Percentiles rank a stretch among this genome's conserved stretches.
Evolutionary conservation across 768 basidiomycete genomes (phyloP).

Genomic region (Mycena maculata): DNA sequence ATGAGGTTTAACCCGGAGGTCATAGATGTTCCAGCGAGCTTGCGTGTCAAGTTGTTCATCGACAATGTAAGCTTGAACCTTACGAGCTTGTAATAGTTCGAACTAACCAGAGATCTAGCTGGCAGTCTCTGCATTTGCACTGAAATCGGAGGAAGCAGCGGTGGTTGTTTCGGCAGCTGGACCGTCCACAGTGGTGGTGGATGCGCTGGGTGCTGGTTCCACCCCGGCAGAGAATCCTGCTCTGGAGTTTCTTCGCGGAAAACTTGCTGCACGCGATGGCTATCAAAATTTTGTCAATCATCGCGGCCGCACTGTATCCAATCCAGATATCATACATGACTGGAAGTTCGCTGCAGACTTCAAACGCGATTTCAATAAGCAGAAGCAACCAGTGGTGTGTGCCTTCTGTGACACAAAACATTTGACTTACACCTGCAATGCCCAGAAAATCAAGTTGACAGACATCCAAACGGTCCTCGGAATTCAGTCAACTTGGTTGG

Average conservation of each 20-base stretch:
- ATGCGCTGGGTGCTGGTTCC: background rate
- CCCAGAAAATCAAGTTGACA: background rate
- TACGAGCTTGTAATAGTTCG: too few species aligned
- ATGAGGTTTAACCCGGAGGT: too few species aligned
- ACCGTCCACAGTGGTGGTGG: background rate
- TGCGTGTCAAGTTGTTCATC: too few species aligned
- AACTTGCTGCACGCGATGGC: background rate
- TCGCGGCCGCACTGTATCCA: background rate
- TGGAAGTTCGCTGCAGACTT: conserved; percentile 3
- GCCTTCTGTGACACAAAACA: too few species aligned
- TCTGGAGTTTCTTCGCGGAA: background rate
- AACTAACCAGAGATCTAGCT: too few species aligned
- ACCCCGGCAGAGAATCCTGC: background rate
- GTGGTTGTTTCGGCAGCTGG: background rate
- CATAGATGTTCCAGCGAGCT: too few species aligned
- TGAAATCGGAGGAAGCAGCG: background rate
- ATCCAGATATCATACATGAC: background rate
- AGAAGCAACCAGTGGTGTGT: background rate
- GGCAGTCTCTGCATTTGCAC: too few species aligned
- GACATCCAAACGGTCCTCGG: background rate
- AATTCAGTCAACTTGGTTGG: background rate
- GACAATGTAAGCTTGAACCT: too few species aligned
- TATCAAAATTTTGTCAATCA: background rate
- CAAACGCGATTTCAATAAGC: background rate
- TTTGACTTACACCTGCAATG: too few species aligned